Conservation (phyloP, 2,329 filamentous ascomycete genomes). For the Ophiostoma perfectum region DNA sequence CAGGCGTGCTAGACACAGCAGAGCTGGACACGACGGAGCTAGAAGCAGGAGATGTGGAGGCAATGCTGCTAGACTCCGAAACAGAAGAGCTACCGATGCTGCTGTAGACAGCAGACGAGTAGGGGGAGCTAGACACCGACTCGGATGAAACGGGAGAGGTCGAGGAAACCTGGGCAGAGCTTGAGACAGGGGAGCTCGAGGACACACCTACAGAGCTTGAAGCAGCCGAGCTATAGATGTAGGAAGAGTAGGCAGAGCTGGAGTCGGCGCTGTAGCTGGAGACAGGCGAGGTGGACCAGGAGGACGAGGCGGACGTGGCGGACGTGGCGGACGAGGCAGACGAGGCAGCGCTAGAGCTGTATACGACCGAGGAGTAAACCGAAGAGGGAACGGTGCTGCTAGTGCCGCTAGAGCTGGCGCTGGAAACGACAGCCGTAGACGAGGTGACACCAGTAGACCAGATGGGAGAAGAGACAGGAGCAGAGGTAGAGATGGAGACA, state of each 20-base stretch:
- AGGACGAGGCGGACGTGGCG: neutral
- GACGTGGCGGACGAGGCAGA: conserved; percentile 1
- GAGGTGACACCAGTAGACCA: neutral
- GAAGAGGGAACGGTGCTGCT: neutral
- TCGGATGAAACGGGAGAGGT: neutral
- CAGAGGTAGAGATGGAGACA: neutral
- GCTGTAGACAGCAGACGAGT: conserved; percentile 13
- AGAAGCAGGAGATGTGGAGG: neutral
- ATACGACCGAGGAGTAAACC: conserved; percentile 5
- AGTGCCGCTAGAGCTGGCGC: neutral
- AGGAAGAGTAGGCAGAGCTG: neutral
- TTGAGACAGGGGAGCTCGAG: neutral
- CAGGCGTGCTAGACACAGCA: neutral
- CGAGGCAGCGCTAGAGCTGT: neutral
- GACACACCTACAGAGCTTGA: neutral
- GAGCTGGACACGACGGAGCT: neutral
- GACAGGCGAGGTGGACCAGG: neutral
- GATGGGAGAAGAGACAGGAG: neutral
- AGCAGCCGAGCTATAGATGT: neutral
- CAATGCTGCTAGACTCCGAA: neutral
- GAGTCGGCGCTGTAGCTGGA: neutral
- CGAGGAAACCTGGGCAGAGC: no score
- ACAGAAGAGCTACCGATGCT: neutral
- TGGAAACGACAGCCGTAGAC: neutral
- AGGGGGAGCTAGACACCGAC: neutral